Conservation (phyloP, 805 yeast species). For the Lipomyces mesembrius region DNA sequence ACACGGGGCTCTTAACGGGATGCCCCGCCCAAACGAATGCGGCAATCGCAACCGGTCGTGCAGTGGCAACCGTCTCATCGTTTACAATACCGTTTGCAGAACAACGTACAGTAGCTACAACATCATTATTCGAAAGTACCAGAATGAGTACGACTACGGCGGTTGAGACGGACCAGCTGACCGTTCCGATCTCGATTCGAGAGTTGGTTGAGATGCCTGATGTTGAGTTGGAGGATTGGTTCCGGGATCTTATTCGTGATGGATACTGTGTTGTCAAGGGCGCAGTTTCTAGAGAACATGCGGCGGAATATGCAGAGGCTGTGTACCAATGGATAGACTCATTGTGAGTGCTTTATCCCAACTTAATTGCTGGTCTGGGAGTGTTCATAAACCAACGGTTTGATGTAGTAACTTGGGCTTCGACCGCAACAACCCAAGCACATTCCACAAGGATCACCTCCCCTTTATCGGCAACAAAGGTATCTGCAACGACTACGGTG, state of each 20-base stretch:
- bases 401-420: conserved; percentile 19
- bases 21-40: too few relatives aligned
- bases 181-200: conserved; percentile 25
- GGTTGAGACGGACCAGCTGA: conserved; percentile 3
- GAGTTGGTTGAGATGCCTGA: conserved; percentile 16
- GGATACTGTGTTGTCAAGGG: conserved; percentile 31
- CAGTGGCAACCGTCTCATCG: too few relatives aligned
- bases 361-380: neutral
- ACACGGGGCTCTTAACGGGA: too few relatives aligned
- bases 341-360: conserved; percentile 10
- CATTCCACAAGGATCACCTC: conserved; percentile 16
- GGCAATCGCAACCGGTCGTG: too few relatives aligned
- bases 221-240: conserved; percentile 26
- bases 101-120: too few relatives aligned
- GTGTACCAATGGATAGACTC: conserved; percentile 22
- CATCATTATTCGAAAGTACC: neutral
- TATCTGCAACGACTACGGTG: conserved; percentile 12
- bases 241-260: conserved; percentile 26
- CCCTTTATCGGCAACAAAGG: conserved; percentile 18
- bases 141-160: conserved; percentile 2
- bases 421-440: conserved; percentile 24
- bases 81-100: too few relatives aligned
- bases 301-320: conserved; percentile 19
- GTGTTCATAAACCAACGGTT: neutral
- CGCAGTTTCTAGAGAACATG: conserved; percentile 26